Percentiles rank a stretch among this genome's conserved stretches.
phyloP scores from a whole-genome alignment of 2,329 filamentous ascomycete species.

The Aspergillus niger region DNA sequence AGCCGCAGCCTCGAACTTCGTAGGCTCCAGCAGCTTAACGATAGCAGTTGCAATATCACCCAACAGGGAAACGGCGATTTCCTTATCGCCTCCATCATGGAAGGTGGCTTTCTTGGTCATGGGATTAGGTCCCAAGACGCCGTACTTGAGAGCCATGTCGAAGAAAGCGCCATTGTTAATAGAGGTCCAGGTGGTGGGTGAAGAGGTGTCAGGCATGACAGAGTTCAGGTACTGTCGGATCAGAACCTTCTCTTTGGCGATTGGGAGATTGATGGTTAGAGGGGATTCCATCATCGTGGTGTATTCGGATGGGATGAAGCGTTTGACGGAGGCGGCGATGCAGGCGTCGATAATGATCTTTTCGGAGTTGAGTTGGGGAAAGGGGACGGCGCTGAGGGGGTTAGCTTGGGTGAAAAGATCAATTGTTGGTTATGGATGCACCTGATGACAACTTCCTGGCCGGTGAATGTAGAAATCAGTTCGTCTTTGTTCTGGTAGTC shows the following conservation, averaged over 20 bases:
- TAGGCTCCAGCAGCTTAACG: background rate
- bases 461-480: background rate
- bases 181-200: constrained; percentile 6
- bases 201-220: background rate
- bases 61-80: background rate
- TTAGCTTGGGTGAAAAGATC: too few relatives aligned
- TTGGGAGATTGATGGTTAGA: background rate
- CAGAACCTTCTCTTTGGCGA: constrained; percentile 22
- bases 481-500: background rate
- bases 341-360: constrained; percentile 33
- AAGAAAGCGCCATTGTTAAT: constrained; percentile 15
- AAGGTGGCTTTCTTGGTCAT: background rate
- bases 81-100: background rate
- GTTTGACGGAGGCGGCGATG: constrained; percentile 44
- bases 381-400: background rate
- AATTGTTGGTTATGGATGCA: too few relatives aligned
- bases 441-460: constrained; percentile 1
- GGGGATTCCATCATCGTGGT: constrained; percentile 16
- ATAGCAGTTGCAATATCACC: background rate
- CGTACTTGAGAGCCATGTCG: constrained; percentile 5
- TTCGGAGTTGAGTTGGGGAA: constrained; percentile 1
- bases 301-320: constrained; percentile 51
- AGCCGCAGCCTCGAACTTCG: background rate
- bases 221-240: constrained; percentile 7
- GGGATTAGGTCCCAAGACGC: background rate